Evolutionary conservation across 2,329 filamentous ascomycete species (phyloP).

Genomic region (Madurella fahalii): DNA sequence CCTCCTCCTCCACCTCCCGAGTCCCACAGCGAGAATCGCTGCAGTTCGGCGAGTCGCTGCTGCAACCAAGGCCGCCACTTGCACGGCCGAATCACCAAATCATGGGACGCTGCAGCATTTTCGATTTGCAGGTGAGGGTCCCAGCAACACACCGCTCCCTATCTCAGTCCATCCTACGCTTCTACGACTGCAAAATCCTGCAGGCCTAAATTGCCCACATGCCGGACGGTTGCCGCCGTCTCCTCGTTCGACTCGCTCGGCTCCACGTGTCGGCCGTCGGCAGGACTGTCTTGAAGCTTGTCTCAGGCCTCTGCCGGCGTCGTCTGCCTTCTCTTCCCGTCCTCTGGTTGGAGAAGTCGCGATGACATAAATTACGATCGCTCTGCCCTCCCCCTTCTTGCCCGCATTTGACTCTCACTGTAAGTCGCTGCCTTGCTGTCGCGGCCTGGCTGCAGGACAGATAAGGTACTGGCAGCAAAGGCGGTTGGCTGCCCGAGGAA

Average conservation of each 20-base stretch:
- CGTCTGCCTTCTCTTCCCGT: background rate
- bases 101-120: constrained; percentile 1
- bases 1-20: too few species aligned
- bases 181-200: background rate
- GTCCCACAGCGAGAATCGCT: too few species aligned
- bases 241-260: background rate
- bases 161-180: background rate
- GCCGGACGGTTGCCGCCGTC: background rate
- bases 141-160: constrained; percentile 9
- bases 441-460: background rate
- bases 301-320: too few species aligned
- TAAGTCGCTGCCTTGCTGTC: background rate
- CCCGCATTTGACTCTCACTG: background rate
- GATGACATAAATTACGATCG: background rate
- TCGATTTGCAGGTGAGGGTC: background rate
- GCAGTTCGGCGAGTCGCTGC: too few species aligned
- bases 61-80: too few species aligned
- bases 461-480: background rate
- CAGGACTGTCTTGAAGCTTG: background rate
- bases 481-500: background rate
- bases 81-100: background rate
- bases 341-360: too few species aligned
- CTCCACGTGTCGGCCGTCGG: constrained; percentile 13
- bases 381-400: background rate
- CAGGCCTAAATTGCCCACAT: background rate